These are phyloP conservation scores for Metarhizium anisopliae DNA, from an alignment of 2,329 filamentous ascomycete species.

Conservation along the genomic window DNA sequence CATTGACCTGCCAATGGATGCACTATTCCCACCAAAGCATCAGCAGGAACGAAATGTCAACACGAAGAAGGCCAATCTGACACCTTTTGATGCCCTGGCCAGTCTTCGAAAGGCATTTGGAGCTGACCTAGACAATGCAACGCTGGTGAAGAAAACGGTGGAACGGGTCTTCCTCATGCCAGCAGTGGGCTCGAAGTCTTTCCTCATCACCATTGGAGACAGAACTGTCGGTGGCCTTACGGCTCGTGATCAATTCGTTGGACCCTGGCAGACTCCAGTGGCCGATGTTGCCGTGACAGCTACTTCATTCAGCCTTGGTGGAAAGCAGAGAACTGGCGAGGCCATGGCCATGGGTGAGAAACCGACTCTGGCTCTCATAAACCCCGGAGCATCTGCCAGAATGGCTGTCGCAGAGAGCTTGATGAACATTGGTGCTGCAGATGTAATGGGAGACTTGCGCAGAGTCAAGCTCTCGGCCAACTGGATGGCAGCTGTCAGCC, in stretches of 20 bases:
- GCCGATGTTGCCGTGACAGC: slow-evolving; percentile 90
- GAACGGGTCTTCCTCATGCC: slow-evolving; percentile 77
- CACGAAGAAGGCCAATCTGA: slow-evolving; percentile 58
- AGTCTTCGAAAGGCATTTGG: slow-evolving; percentile 59
- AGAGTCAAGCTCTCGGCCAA: slow-evolving; percentile 88
- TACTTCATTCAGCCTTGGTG: slow-evolving; percentile 59
- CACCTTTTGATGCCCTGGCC: slow-evolving; percentile 58
- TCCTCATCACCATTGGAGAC: slow-evolving; percentile 94
- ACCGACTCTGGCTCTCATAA: slow-evolving; percentile 81
- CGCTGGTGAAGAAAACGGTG: slow-evolving; percentile 54
- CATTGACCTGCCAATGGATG: slow-evolving; percentile 83
- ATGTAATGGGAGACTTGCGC: slow-evolving; percentile 60
- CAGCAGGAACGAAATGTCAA: slow-evolving; percentile 68
- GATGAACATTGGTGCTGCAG: slow-evolving; percentile 80
- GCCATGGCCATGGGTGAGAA: slow-evolving; percentile 98
- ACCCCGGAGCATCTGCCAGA: slow-evolving; percentile 77
- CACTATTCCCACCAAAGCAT: slow-evolving; percentile 81
- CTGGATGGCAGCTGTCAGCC: slow-evolving; percentile 97
- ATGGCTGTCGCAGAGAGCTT: slow-evolving; percentile 95
- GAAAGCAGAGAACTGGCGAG: slow-evolving; percentile 70
- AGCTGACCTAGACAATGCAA: slow-evolving; percentile 41
- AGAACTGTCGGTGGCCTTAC: slow-evolving; percentile 85
- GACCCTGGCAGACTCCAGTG: slow-evolving; percentile 90
- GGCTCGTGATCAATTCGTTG: slow-evolving; percentile 88
- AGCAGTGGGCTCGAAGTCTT: slow-evolving; percentile 91